Conservation (phyloP, 2,329 filamentous ascomycete species). For the Cladophialophora bantiana region DNA sequence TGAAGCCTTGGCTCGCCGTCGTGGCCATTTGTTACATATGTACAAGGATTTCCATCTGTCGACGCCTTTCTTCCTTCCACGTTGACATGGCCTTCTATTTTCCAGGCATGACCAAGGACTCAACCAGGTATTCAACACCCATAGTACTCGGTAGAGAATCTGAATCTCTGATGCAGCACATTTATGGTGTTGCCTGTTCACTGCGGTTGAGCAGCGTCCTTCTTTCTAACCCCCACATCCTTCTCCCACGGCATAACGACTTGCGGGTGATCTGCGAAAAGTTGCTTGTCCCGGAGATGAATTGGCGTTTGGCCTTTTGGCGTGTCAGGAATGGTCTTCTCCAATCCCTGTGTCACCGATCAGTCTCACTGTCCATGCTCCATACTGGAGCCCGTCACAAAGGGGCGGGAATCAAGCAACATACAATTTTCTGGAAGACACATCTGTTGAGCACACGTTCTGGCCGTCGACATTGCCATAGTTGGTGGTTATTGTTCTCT, state of each 20-base stretch:
- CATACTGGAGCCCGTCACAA: background rate
- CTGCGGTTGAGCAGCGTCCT: conserved; percentile 25
- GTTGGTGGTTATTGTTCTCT: conserved; percentile 96
- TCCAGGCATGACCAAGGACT: background rate
- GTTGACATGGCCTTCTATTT: background rate
- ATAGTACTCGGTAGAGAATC: background rate
- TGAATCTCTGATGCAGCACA: background rate
- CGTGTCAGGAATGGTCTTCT: conserved; percentile 79
- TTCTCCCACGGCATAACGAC: conserved; percentile 39
- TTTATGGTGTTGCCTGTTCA: conserved; percentile 1
- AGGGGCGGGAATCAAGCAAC: conserved; percentile 43
- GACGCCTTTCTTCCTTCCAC: background rate
- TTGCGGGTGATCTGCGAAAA: conserved; percentile 47
- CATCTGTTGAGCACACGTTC: conserved; percentile 95
- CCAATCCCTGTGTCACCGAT: conserved; percentile 67
- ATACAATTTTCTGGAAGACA: conserved; percentile 92
- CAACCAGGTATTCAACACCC: background rate
- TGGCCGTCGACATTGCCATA: conserved; percentile 89
- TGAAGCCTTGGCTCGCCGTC: conserved; percentile 11
- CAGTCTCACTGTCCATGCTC: background rate
- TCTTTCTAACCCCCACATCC: conserved; percentile 39
- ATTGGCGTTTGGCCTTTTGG: conserved; percentile 74
- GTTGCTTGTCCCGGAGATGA: conserved; percentile 68
- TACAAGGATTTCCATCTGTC: conserved; percentile 16
- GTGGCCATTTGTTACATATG: conserved; percentile 19